These are phyloP conservation scores for Lecanoromycetidae sp. DNA, from an alignment of 2,329 filamentous ascomycete species.

Conservation along the genomic window DNA sequence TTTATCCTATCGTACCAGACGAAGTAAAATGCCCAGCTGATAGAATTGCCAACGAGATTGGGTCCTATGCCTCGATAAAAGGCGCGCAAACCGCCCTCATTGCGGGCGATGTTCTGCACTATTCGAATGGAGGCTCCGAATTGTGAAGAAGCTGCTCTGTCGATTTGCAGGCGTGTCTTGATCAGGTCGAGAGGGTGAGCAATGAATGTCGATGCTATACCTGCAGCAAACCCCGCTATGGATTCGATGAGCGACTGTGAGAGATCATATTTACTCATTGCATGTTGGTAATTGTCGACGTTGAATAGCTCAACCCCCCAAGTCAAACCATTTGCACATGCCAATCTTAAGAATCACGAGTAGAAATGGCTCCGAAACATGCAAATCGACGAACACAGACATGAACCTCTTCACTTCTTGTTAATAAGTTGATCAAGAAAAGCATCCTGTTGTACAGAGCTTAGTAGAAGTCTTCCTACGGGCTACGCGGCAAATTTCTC, in stretches of 20 bases:
- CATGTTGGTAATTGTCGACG: slow-evolving; percentile 8
- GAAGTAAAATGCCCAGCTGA: slow-evolving; percentile 89
- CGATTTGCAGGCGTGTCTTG: slow-evolving; percentile 80
- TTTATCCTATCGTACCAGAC: slow-evolving; percentile 55
- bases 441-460: no score
- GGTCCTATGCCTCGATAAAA: slow-evolving; percentile 84
- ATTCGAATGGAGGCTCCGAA: slow-evolving; percentile 34
- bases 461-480: no score
- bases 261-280: no score
- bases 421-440: no score
- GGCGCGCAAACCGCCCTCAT: slow-evolving; percentile 50
- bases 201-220: slow-evolving; percentile 54
- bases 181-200: slow-evolving; percentile 69
- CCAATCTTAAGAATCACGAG: no score
- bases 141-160: slow-evolving; percentile 32
- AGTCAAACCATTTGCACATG: no score
- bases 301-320: no score
- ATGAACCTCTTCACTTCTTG: no score
- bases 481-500: no score
- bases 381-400: no score
- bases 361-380: no score
- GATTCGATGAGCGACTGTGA: no score
- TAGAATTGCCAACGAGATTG: slow-evolving; percentile 81
- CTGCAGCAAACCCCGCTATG: slow-evolving; percentile 81
- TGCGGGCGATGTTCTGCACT: slow-evolving; percentile 37